phyloP scores from a whole-genome alignment of 2,329 filamentous ascomycete genomes.

The Colletotrichum lindemuthianum region DNA sequence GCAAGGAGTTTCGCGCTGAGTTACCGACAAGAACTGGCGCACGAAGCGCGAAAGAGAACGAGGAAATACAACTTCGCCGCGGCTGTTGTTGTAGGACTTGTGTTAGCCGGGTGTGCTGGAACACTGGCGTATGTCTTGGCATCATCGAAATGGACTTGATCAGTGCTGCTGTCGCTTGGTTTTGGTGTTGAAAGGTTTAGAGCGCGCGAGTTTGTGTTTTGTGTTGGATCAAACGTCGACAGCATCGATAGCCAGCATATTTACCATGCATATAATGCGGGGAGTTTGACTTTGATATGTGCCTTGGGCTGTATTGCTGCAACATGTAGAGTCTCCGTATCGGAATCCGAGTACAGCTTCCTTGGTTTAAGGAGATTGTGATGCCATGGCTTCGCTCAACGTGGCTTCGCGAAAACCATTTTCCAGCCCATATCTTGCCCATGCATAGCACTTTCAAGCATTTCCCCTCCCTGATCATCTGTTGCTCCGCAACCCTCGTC shows the following conservation, averaged over 20 bases:
- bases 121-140: conserved; percentile 11
- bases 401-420: too few species aligned
- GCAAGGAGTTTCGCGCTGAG: neutral
- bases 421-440: too few species aligned
- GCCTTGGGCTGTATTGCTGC: fast-evolving
- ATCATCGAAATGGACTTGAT: neutral
- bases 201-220: neutral
- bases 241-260: too few species aligned
- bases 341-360: too few species aligned
- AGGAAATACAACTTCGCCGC: conserved; percentile 6
- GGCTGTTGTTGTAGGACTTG: neutral
- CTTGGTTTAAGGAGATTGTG: too few species aligned
- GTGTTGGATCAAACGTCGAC: neutral
- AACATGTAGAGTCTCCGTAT: too few species aligned
- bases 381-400: too few species aligned
- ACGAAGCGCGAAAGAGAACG: neutral
- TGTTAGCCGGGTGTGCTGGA: conserved; percentile 4
- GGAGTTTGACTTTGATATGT: too few species aligned
- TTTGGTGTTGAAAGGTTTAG: neutral
- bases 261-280: too few species aligned
- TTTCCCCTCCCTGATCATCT: too few species aligned
- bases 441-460: too few species aligned
- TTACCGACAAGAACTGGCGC: neutral
- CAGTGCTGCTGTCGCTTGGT: neutral
- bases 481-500: too few species aligned